phyloP scores from a whole-genome alignment of 2,329 filamentous ascomycete species.

The Xylaria sp. region DNA sequence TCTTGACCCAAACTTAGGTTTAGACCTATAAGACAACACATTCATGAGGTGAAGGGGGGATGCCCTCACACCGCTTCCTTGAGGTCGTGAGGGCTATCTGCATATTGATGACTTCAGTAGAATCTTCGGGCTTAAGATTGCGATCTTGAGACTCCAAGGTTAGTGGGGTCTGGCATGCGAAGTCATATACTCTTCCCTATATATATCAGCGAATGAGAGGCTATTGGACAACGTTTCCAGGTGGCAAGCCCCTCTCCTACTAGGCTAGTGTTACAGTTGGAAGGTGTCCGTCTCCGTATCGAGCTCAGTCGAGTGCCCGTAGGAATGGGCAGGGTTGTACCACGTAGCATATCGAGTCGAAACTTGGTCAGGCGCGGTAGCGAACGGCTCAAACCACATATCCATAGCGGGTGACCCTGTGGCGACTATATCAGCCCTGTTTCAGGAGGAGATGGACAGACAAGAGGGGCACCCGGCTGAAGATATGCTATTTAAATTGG shows the following conservation, averaged over 20 bases:
- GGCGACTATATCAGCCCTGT: constrained; percentile 8
- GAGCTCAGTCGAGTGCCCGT: background rate
- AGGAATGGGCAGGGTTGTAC: background rate
- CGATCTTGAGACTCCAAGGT: background rate
- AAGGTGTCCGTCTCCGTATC: background rate
- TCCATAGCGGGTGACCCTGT: background rate
- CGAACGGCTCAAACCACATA: background rate
- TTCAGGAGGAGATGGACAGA: background rate
- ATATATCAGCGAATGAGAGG: background rate
- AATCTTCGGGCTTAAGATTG: background rate
- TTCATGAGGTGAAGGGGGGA: background rate
- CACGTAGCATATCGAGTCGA: background rate
- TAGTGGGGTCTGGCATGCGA: background rate
- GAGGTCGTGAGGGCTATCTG: background rate
- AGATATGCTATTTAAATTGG: background rate
- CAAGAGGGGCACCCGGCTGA: background rate
- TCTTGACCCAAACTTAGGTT: background rate
- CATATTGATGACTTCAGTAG: background rate
- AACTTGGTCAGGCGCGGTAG: background rate
- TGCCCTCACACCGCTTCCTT: background rate
- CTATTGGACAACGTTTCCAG: background rate
- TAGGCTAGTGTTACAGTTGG: background rate
- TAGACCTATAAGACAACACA: background rate
- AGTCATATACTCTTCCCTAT: background rate
- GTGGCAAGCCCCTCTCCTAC: background rate